Evolutionary conservation across 2,329 filamentous ascomycete species (phyloP), one percentile per base, ranked within the genome.

Genomic region (Leptographium wingfieldii): DNA sequence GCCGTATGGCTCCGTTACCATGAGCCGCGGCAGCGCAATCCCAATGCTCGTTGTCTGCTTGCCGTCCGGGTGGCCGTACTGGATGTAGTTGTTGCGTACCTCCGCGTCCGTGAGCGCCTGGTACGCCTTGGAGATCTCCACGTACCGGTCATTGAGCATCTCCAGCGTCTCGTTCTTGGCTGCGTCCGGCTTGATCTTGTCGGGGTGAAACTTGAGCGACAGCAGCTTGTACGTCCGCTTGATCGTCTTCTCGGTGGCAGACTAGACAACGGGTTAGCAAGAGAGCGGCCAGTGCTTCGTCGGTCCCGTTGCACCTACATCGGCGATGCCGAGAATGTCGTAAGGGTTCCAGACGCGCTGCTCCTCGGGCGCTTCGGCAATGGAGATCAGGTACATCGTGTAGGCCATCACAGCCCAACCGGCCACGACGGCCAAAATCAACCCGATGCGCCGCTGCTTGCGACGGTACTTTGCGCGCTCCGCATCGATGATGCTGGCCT

Each of bases 21-120:
- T 91, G 73, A 94, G 90, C 71, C 94, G 87, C 54, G 94, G 94
- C 54, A 99, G 81, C 54, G 92, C 94, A 66, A 99, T 99, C 65
- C 94, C 92, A 69, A 99, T 97, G 75, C 91, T 96, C 74, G 92
- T 94, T 72, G 91, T 92, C 76, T 99, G 94, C 80, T 96, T 97
- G 70, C 94, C 94, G 71, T 99, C 94, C 7, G 94, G 94, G 72
- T 99, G 91, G 60, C 94, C 94, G 69, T 88, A 99, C 72, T 95
- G 88, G 58, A 96, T 85, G 73, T 89, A 99, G 77, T 99, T 99
- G 75, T 95, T 95, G 69, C 94, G 88, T 63, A 97, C 82, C 51
- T 97, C 94, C 74, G 99, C 95, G 70, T 99, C 94, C 5, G 95
- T 99, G 56, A 99, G 82, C 3, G 94, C 88, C 75, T 99, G 96